Base-by-base conservation (phyloP, 2,329 filamentous ascomycete species). In the Fragosphaeria purpurea region DNA sequence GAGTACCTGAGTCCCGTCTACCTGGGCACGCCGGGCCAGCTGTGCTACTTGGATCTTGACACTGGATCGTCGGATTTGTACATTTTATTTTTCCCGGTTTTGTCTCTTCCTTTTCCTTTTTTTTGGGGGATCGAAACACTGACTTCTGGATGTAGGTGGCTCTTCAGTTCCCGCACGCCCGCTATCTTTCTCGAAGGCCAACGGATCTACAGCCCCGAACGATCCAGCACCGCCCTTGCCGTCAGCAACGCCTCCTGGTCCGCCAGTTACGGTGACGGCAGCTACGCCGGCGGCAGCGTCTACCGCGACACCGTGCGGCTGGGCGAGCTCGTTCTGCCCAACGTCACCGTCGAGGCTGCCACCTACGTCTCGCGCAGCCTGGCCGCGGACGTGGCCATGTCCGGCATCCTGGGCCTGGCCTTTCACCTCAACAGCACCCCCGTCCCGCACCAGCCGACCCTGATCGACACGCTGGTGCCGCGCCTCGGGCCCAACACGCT, bases 1-100 rank as follows among this genome's bases (percentile, higher is more conserved):
- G 73, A 82, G 60, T 84, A 82, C 51, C 66, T 82, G 34, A 73
- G 76, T 50, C 78, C 82, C 0, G 77, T 88, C 44, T 72, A 69
- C 2, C 70, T 88, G 55, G 86, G 85, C 43, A 75, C 61, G 1
- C 73, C 72, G 6, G 56, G 63, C 6, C 79, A 83, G 58, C 76
- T 69, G 4, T 62, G 87, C 55, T 75, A 80, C 53, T 63, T 89
- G 53, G 83, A 87, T 61, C 76, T 89, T 53, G 86, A 89, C 57
- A 89, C 85, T 11, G 76, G 75, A 9, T 79, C 76, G 7, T 67
- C 71, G 8, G 76, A 79, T 52, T 64, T 76, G 83, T 93, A 76
- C 77, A 84, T 80, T 44, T n/a, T 7, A 31, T 37, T 37, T 22
- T 22, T 22, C 22, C 22, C 3, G 22, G 22, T 22, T 22, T 22